Evolutionary conservation across 768 basidiomycete genomes (phyloP).

Genomic region (Boletellus ananas): DNA sequence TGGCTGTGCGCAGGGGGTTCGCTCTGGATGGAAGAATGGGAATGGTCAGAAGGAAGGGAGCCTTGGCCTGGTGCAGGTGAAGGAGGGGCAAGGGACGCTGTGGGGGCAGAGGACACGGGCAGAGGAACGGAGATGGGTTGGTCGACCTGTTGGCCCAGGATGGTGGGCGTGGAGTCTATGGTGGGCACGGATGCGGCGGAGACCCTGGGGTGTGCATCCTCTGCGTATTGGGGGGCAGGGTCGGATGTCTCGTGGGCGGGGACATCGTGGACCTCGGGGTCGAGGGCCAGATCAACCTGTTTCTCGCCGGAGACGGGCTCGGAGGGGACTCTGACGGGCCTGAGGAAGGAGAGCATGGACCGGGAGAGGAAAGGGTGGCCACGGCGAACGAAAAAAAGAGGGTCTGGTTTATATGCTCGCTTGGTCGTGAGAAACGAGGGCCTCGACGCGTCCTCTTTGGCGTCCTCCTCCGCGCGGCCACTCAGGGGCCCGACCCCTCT

Average conservation of each 20-base stretch:
- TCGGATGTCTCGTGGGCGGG: not conserved
- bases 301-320: slow-evolving; percentile 5
- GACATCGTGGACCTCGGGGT: not conserved
- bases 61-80: slow-evolving; percentile 5
- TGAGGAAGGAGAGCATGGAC: slow-evolving; percentile 28
- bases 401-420: slow-evolving; percentile 24
- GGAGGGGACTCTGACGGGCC: slow-evolving; percentile 4
- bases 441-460: too few species aligned
- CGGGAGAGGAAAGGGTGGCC: not conserved
- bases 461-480: too few species aligned
- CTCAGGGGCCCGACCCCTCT: slow-evolving; percentile 19
- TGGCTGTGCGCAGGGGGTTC: slow-evolving; percentile 21
- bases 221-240: not conserved
- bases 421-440: slow-evolving; percentile 28
- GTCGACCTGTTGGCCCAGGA: slow-evolving; percentile 14
- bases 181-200: slow-evolving; percentile 22
- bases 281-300: not conserved
- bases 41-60: slow-evolving; percentile 7
- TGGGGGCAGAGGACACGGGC: slow-evolving; percentile 18
- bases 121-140: slow-evolving; percentile 1
- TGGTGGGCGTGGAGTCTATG: slow-evolving; percentile 22
- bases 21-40: slow-evolving; percentile 14
- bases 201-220: slow-evolving; percentile 8
- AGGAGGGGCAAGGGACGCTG: slow-evolving; percentile 19
- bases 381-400: slow-evolving; percentile 6